Evolutionary conservation across 1,139 yeast species (phyloP), one percentile per base, ranked within the genome.

Genomic region (Blastobotrys raffinosifermentans): DNA sequence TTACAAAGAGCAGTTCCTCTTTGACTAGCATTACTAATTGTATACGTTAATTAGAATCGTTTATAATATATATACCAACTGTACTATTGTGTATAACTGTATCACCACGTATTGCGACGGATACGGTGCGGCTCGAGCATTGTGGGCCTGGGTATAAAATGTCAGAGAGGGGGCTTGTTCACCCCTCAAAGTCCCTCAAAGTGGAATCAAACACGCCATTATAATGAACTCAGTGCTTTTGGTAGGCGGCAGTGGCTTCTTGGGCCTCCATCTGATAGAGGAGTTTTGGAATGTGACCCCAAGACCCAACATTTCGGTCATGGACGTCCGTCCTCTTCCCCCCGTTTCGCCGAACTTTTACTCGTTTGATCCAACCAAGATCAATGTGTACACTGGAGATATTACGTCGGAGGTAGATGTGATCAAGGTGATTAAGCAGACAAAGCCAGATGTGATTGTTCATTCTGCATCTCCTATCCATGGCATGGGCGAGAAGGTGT

Each of bases 401-500:
- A 65, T 93, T 45, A 86, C 97, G 0, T 76, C 82, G 1, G 72
- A 72, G 15, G 72, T 66, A 5, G 94, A 85, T 53, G 80, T 93
- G 8, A 57, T 67, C 4, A 55, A 62, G 3, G 96, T 94, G 0
- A 75, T 91, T 26, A 57, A 62, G 23, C 58, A 55, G 13, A 70
- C 83, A 19, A 61, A 69, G 23, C 86, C 94, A 42, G 74, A 77
- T 34, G 91, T 86, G 0, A 75, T 93, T 30, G 95, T 93, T 3
- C 98, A 93, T 59, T 84, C 96, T 2, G 98, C 97, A 1, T 89
- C 97, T 4, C 99, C 99, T 7, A 73, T 89, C 58, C 96, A 87
- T 58, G 96, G 96, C 2, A 70, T 82, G 50, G 75, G 78, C 19
- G 82, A 82, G 47, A 79, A 74, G 25, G 73, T 91, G 32, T 91